Evolutionary conservation across 768 basidiomycete genomes (phyloP).

Genomic region (Leucosporidium yakuticum): DNA sequence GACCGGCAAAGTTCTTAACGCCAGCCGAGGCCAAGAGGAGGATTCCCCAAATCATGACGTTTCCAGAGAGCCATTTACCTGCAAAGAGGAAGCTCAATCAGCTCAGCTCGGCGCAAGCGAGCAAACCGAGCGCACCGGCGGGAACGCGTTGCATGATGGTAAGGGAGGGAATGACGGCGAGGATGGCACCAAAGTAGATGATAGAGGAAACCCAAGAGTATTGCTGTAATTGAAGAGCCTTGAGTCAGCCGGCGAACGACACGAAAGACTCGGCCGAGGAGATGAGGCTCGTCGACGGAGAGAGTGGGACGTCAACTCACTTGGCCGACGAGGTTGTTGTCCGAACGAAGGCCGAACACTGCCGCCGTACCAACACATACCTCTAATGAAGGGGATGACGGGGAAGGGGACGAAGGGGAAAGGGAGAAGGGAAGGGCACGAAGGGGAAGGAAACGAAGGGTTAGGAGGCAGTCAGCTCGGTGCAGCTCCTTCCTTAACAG

Average conservation of each 20-base stretch:
- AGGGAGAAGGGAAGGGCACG: constrained; percentile 36
- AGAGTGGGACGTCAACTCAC: constrained; percentile 18
- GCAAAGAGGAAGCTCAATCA: background rate
- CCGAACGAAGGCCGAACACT: constrained; percentile 32
- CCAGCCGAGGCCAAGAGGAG: constrained; percentile 29
- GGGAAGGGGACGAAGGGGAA: constrained; percentile 9
- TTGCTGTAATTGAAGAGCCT: background rate
- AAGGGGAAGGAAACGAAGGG: constrained; percentile 17
- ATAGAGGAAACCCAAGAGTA: constrained; percentile 10
- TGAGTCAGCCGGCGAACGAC: background rate
- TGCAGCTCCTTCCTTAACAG: background rate
- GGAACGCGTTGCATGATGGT: constrained; percentile 23
- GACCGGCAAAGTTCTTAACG: constrained; percentile 24
- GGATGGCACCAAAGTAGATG: constrained; percentile 23
- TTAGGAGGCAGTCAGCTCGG: background rate
- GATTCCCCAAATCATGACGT: constrained; percentile 36
- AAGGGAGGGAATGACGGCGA: constrained; percentile 27
- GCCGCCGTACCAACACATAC: constrained; percentile 38
- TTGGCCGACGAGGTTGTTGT: constrained; percentile 36
- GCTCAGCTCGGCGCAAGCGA: background rate
- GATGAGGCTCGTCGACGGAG: background rate
- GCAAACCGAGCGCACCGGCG: no score
- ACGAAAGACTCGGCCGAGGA: no score
- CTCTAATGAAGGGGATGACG: constrained; percentile 29
- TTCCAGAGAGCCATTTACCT: constrained; percentile 33